These are phyloP conservation scores for Cynara cardunculus DNA, from an alignment of 129 eudicot genomes.

Conservation along the genomic window DNA sequence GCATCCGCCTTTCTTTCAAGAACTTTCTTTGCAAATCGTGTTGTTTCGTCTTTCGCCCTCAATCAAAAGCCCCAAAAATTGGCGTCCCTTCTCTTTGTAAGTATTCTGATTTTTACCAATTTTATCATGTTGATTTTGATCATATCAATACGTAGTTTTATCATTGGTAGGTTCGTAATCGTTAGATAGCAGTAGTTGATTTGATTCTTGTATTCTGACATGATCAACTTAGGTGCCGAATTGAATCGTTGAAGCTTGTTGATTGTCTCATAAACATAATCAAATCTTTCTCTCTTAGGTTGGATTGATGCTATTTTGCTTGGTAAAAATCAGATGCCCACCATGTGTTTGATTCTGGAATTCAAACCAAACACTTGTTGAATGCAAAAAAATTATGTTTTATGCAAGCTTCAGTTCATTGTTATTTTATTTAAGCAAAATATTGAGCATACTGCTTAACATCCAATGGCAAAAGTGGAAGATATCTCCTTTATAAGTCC, in stretches of 20 bases:
- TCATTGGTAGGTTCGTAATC: not conserved
- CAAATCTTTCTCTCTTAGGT: not conserved
- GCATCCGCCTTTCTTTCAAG: slow-evolving; percentile 51
- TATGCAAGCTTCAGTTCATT: not conserved
- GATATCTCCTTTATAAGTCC: not conserved
- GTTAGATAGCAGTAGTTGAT: not conserved
- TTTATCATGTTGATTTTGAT: not conserved
- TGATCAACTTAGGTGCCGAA: not conserved
- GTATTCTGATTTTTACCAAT: not conserved
- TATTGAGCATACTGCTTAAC: not conserved
- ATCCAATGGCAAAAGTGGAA: not conserved
- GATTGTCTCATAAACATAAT: not conserved
- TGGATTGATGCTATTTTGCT: not conserved
- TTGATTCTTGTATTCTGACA: not conserved
- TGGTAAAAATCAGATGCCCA: not conserved
- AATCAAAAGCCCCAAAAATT: slow-evolving; percentile 19
- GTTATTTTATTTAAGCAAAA: not conserved
- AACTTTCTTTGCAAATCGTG: slow-evolving; percentile 37
- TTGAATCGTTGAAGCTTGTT: not conserved
- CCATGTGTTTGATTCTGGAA: not conserved
- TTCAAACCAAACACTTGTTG: not conserved
- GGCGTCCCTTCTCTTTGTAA: slow-evolving; percentile 34
- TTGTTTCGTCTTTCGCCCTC: slow-evolving; percentile 27
- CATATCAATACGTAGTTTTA: not conserved
- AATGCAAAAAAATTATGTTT: not conserved